Evolutionary conservation across 148 eudicot genomes (phyloP).

Genomic region (Rhododendron simsii): DNA sequence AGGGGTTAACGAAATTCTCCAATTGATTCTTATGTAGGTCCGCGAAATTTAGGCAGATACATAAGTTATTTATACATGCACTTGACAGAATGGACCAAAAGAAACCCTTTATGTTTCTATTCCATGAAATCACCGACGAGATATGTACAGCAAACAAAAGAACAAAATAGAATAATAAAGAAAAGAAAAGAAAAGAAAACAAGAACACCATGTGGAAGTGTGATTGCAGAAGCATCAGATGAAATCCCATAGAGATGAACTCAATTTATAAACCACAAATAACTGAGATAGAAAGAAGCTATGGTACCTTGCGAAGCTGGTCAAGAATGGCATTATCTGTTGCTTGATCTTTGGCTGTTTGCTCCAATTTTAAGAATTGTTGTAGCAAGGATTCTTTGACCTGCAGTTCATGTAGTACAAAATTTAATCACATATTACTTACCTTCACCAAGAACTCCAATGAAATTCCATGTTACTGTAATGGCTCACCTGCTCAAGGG

Average conservation of each 20-base stretch:
- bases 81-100: background rate
- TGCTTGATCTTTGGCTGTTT: conserved; percentile 95
- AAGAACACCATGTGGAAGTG: background rate
- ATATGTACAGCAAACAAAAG: background rate
- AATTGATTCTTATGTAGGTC: background rate
- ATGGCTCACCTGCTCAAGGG: conserved; percentile 61
- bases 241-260: background rate
- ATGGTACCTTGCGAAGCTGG: conserved; percentile 69
- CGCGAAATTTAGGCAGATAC: too few species aligned
- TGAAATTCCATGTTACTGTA: conserved; percentile 6
- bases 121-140: background rate
- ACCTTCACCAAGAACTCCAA: background rate
- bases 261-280: background rate
- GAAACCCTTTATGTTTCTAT: background rate
- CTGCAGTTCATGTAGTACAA: conserved; percentile 28
- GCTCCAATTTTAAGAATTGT: conserved; percentile 67
- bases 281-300: background rate
- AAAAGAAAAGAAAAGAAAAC: too few species aligned
- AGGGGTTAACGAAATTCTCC: background rate
- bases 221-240: background rate
- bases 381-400: conserved; percentile 60
- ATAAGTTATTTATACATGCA: background rate
- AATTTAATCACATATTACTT: background rate
- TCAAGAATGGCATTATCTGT: conserved; percentile 93
- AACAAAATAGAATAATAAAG: background rate